Conservation (phyloP, 108 stramenopile genomes). For the Skeletonema marinoi region DNA sequence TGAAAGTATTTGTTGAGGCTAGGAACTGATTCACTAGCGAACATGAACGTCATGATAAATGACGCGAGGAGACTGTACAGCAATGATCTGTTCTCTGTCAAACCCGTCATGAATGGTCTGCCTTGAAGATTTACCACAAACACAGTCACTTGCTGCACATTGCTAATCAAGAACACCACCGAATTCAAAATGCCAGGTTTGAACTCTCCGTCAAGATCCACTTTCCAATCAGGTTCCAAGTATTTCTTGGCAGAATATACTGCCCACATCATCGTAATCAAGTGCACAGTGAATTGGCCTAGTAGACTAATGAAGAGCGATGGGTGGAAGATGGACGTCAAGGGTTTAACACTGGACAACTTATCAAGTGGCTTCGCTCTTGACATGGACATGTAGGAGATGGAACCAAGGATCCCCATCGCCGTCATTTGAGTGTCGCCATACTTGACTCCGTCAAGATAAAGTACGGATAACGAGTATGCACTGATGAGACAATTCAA, state of each 20-base stretch:
- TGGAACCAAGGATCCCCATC: slow-evolving; percentile 88
- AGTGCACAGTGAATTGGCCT: slow-evolving; percentile 93
- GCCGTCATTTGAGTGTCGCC: slow-evolving; percentile 97
- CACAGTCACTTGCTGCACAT: slow-evolving; percentile 96
- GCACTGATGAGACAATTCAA: slow-evolving; percentile 96
- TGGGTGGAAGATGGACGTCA: slow-evolving; percentile 96
- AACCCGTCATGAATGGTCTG: slow-evolving; percentile 97
- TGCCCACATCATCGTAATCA: slow-evolving; percentile 87
- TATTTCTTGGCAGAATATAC: slow-evolving; percentile 79
- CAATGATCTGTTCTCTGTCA: slow-evolving; percentile 93
- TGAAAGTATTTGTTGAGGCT: slow-evolving; percentile 97
- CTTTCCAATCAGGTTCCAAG: slow-evolving; percentile 80
- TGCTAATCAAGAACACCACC: slow-evolving; percentile 94
- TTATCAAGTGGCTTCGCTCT: slow-evolving; percentile 92
- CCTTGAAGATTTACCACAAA: slow-evolving; percentile 99
- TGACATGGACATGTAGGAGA: slow-evolving; percentile 96
- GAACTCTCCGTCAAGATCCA: slow-evolving; percentile 92
- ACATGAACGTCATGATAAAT: slow-evolving; percentile 89
- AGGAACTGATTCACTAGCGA: slow-evolving; percentile 87
- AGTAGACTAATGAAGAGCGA: slow-evolving; percentile 91
- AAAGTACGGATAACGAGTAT: slow-evolving; percentile 94
- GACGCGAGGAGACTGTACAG: slow-evolving; percentile 92
- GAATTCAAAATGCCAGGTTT: slow-evolving; percentile 87
- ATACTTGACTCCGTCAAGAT: slow-evolving; percentile 96
- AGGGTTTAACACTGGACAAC: slow-evolving; percentile 89